These are phyloP conservation scores for Heliamphora pulchella DNA, from an alignment of 179 eudicot species.

Conservation along the genomic window DNA sequence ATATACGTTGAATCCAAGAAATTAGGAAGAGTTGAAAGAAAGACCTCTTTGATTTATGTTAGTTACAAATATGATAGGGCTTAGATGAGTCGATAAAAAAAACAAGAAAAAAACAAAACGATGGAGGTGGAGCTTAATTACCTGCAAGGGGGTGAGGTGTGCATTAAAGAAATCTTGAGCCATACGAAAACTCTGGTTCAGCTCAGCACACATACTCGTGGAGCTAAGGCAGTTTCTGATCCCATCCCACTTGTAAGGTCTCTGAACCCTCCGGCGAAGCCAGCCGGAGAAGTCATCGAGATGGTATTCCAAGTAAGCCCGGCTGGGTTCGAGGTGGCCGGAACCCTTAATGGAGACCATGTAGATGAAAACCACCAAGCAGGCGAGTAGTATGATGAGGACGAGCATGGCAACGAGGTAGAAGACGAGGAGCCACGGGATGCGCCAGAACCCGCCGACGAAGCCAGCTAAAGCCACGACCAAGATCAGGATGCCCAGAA, in stretches of 20 bases:
- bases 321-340: constrained; percentile 70
- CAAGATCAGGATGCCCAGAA: constrained; percentile 57
- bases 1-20: no score
- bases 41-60: no score
- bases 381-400: constrained; percentile 46
- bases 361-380: constrained; percentile 53
- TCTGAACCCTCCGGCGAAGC: constrained; percentile 50
- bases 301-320: constrained; percentile 62
- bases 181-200: constrained; percentile 62
- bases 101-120: not conserved
- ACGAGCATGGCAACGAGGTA: constrained; percentile 71
- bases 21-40: no score
- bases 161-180: constrained; percentile 86
- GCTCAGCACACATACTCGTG: constrained; percentile 54
- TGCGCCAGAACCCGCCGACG: constrained; percentile 75
- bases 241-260: constrained; percentile 69
- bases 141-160: constrained; percentile 79
- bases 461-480: constrained; percentile 60
- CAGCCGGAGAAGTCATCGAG: constrained; percentile 69
- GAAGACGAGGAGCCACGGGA: constrained; percentile 47
- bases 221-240: constrained; percentile 62
- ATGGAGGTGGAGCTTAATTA: constrained; percentile 7
- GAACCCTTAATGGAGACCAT: constrained; percentile 66
- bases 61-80: no score
- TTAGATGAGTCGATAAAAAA: not conserved